Conservation (phyloP, 2,329 filamentous ascomycete species). For the Didymella exigua region DNA sequence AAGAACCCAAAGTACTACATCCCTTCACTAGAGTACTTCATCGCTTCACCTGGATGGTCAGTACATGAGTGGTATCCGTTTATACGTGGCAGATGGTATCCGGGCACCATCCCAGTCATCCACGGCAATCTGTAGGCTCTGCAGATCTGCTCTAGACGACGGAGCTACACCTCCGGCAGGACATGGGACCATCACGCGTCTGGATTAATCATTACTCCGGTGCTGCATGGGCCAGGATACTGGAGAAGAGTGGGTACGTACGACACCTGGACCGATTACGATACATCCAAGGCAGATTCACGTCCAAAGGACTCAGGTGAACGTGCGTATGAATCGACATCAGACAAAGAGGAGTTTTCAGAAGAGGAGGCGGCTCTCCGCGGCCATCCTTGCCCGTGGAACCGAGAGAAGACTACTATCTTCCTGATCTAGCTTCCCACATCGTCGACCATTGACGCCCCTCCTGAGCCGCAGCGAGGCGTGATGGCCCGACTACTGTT, state of each 20-base stretch:
- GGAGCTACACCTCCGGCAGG: background rate
- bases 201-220: background rate
- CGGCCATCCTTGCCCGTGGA: background rate
- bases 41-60: background rate
- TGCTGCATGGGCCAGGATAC: background rate
- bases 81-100: too few relatives aligned
- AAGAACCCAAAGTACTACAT: background rate
- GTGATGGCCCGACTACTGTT: too few relatives aligned
- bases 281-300: background rate
- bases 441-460: too few relatives aligned
- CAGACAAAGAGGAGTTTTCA: background rate
- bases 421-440: background rate
- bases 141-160: background rate
- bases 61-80: too few relatives aligned
- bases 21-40: background rate
- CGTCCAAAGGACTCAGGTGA: background rate
- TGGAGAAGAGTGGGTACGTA: background rate
- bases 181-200: background rate
- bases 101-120: background rate
- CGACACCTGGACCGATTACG: background rate
- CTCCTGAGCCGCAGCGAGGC: too few relatives aligned
- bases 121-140: background rate
- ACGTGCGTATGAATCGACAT: too few relatives aligned
- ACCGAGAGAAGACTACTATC: background rate
- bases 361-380: background rate